Percentiles rank a stretch among this genome's conserved stretches.
These are phyloP conservation scores for Tolypocladium capitatum DNA, from an alignment of 2,329 filamentous ascomycete genomes.

Conservation along the genomic window DNA sequence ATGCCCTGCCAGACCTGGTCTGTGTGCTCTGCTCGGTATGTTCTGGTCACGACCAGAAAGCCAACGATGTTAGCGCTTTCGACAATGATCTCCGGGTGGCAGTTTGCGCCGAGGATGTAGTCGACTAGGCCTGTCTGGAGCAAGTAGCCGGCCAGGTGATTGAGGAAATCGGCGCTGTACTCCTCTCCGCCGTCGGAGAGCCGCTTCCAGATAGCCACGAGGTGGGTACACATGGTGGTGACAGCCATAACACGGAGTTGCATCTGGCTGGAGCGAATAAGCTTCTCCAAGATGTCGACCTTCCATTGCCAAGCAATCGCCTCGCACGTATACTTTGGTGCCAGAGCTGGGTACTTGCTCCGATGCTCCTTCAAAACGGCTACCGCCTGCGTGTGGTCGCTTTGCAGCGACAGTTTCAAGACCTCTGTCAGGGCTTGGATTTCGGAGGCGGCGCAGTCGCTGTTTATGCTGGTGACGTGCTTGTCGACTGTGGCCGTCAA, in stretches of 20 bases:
- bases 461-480: slow-evolving; percentile 35
- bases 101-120: slow-evolving; percentile 81
- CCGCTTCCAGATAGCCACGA: slow-evolving; percentile 53
- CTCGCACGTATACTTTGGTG: slow-evolving; percentile 26
- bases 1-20: slow-evolving; percentile 78
- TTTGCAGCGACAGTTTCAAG: slow-evolving; percentile 25
- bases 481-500: slow-evolving; percentile 39
- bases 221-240: slow-evolving; percentile 55
- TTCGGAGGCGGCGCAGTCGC: slow-evolving; percentile 27
- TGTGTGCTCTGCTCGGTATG: slow-evolving; percentile 58
- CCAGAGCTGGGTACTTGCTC: slow-evolving; percentile 21
- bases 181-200: slow-evolving; percentile 33
- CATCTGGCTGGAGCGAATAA: slow-evolving; percentile 79
- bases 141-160: slow-evolving; percentile 57
- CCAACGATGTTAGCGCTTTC: slow-evolving; percentile 74
- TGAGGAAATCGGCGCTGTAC: slow-evolving; percentile 36
- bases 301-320: slow-evolving; percentile 53
- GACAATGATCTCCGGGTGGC: slow-evolving; percentile 78
- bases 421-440: slow-evolving; percentile 31
- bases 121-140: slow-evolving; percentile 59
- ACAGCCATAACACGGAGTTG: slow-evolving; percentile 73
- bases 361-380: slow-evolving; percentile 14
- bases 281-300: slow-evolving; percentile 53
- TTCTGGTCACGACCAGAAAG: slow-evolving; percentile 69
- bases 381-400: slow-evolving; percentile 21